phyloP scores from a whole-genome alignment of 1,139 yeast genomes.

The Kodamaea sp. region DNA sequence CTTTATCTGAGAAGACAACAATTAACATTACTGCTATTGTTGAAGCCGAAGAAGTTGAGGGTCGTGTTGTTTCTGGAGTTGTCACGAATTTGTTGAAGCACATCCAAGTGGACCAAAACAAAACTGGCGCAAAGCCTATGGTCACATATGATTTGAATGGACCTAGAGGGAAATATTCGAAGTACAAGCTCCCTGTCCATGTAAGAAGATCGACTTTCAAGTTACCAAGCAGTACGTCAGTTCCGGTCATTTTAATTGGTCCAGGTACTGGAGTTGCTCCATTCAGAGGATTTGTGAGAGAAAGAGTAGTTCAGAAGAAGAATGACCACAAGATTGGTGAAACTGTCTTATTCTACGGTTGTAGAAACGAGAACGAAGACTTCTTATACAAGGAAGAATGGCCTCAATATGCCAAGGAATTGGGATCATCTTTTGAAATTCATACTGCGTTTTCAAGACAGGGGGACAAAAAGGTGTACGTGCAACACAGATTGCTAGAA shows the following conservation, averaged over 20 bases:
- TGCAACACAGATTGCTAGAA: constrained; percentile 76
- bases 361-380: constrained; percentile 73
- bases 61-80: constrained; percentile 69
- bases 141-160: constrained; percentile 75
- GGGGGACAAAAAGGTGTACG: constrained; percentile 71
- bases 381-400: constrained; percentile 85
- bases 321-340: constrained; percentile 63
- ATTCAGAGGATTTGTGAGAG: constrained; percentile 89
- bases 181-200: constrained; percentile 78
- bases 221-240: constrained; percentile 81
- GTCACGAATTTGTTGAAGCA: constrained; percentile 85
- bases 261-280: constrained; percentile 99
- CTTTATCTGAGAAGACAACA: constrained; percentile 70
- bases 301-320: constrained; percentile 53
- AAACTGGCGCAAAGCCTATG: constrained; percentile 41
- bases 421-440: constrained; percentile 70
- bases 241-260: constrained; percentile 90
- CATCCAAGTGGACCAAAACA: constrained; percentile 65
- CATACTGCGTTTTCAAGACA: constrained; percentile 88
- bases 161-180: constrained; percentile 65
- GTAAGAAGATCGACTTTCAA: constrained; percentile 94
- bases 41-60: constrained; percentile 61
- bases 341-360: constrained; percentile 80
- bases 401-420: constrained; percentile 63
- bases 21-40: constrained; percentile 92